Conservation (phyloP, 202 grass and related monocot species). For the Schoenoplectus tabernaemontani region DNA sequence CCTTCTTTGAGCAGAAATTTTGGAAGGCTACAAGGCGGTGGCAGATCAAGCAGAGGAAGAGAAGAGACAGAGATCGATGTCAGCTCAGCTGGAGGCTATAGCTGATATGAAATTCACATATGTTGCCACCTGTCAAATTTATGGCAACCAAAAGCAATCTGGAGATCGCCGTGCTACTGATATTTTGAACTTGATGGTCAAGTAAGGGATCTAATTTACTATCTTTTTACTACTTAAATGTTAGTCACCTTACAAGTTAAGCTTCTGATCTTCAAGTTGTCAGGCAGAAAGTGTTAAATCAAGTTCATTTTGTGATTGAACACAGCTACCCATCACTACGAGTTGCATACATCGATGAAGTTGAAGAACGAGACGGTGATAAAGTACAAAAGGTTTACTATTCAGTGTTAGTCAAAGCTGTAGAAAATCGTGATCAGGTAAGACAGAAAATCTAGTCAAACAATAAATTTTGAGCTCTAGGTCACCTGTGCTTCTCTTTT, state of each 20-base stretch:
- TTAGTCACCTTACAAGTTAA: background rate
- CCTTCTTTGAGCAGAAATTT: constrained; percentile 49
- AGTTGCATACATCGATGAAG: constrained; percentile 95
- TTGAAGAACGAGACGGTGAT: constrained; percentile 77
- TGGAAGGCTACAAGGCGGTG: constrained; percentile 73
- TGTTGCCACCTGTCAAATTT: constrained; percentile 85
- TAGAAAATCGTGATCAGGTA: constrained; percentile 96
- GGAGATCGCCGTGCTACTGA: constrained; percentile 90
- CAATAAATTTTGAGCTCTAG: background rate
- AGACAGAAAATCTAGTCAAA: constrained; percentile 1
- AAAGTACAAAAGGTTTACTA: constrained; percentile 88
- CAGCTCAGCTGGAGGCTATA: constrained; percentile 71
- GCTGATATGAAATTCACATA: constrained; percentile 90
- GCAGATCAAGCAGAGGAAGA: constrained; percentile 52
- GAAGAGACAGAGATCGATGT: constrained; percentile 65
- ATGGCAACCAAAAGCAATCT: constrained; percentile 92
- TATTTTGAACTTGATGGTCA: constrained; percentile 98
- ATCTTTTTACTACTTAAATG: background rate
- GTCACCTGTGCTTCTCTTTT: constrained; percentile 2
- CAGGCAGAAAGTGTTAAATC: background rate
- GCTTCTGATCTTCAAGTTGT: background rate
- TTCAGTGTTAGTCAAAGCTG: constrained; percentile 89
- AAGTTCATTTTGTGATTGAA: constrained; percentile 27
- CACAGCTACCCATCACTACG: constrained; percentile 77
- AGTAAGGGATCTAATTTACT: constrained; percentile 38